Conservation (phyloP, 352 stramenopile genomes). For the Phytophthora litchii region DNA sequence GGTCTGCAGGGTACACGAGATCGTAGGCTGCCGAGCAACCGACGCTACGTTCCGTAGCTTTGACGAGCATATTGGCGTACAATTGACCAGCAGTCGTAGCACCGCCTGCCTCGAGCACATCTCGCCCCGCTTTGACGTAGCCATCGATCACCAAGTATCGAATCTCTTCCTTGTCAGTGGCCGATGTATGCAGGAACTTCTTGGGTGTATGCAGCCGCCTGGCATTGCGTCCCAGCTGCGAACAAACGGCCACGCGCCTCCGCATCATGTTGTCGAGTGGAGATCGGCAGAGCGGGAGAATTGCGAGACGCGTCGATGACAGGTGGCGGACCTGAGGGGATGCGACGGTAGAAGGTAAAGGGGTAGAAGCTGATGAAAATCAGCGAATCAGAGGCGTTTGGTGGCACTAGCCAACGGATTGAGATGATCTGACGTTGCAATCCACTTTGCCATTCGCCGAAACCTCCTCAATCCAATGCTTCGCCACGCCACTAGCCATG, state of each 20-base stretch:
- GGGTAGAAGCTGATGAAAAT: constrained; percentile 11
- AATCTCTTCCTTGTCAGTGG: constrained; percentile 23
- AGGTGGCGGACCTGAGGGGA: constrained; percentile 12
- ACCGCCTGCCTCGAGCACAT: constrained; percentile 63
- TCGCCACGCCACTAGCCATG: constrained; percentile 25
- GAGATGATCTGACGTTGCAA: constrained; percentile 12
- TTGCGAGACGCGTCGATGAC: constrained; percentile 8
- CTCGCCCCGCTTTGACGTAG: constrained; percentile 63
- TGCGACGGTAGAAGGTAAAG: constrained; percentile 13
- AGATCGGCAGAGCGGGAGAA: constrained; percentile 19
- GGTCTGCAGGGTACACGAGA: constrained; percentile 66
- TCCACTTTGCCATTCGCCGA: constrained; percentile 21
- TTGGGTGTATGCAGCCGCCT: constrained; percentile 1
- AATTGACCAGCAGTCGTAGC: constrained; percentile 72
- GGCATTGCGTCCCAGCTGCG: neutral
- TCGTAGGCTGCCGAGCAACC: constrained; percentile 54
- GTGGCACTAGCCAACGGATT: constrained; percentile 23
- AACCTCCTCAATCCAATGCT: constrained; percentile 23
- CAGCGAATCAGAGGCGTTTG: constrained; percentile 22
- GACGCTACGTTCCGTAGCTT: constrained; percentile 43
- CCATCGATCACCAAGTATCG: constrained; percentile 79
- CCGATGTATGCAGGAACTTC: constrained; percentile 19
- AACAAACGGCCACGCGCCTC: constrained; percentile 16
- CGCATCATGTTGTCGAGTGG: constrained; percentile 31
- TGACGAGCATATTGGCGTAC: constrained; percentile 73